Evolutionary conservation across 345 rosid species (phyloP).

Genomic region (Gossypioides kirkii): DNA sequence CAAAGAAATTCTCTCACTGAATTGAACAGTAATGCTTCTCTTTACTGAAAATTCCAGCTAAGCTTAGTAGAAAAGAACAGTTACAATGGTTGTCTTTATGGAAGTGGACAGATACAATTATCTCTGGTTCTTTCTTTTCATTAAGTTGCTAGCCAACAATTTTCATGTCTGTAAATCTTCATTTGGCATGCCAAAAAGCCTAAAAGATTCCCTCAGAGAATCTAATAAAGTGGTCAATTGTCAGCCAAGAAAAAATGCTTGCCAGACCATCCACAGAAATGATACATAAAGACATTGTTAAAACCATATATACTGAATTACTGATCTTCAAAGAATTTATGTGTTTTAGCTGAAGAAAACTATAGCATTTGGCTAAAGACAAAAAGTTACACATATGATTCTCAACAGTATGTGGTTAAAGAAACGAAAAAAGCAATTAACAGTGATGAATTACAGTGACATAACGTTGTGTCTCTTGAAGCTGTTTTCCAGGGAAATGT

Average conservation of each 20-base stretch:
- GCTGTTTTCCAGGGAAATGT: constrained; percentile 5
- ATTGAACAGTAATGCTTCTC: constrained; percentile 22
- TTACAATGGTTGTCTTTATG: constrained; percentile 19
- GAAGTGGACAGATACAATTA: constrained; percentile 28
- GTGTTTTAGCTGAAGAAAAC: constrained; percentile 1
- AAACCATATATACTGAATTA: neutral
- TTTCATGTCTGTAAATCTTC: constrained; percentile 9
- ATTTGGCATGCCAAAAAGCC: constrained; percentile 24
- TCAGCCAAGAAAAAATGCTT: constrained; percentile 7
- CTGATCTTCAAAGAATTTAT: neutral
- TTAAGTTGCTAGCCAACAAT: constrained; percentile 1
- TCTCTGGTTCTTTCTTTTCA: neutral
- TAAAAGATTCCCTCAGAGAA: constrained; percentile 29
- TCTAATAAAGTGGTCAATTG: constrained; percentile 18
- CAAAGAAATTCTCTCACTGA: constrained; percentile 13
- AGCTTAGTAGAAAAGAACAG: constrained; percentile 12
- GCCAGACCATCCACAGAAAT: constrained; percentile 18
- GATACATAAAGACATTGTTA: neutral
- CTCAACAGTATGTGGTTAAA: neutral
- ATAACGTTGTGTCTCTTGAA: constrained; percentile 12
- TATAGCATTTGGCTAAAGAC: neutral
- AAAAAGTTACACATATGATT: neutral
- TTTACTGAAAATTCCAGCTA: constrained; percentile 28
- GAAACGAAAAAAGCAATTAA: neutral
- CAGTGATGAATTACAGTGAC: constrained; percentile 12